Evolutionary conservation across 805 yeast species (phyloP), one percentile per base, ranked within the genome.

Genomic region (Blastobotrys robertii): DNA sequence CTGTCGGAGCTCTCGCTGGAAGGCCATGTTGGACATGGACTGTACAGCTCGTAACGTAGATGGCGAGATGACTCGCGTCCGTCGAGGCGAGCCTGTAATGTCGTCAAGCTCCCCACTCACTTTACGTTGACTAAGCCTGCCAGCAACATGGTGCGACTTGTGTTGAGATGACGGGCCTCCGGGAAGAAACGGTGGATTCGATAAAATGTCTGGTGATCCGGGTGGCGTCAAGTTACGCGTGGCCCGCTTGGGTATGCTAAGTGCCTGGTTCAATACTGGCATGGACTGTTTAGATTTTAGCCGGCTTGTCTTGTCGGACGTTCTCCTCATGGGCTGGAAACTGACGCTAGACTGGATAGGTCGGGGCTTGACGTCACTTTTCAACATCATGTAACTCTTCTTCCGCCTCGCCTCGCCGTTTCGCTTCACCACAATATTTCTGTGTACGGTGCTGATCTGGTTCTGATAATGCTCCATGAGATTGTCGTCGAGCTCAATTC

Each of bases 11-110:
- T 19, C 25, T 6, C 25, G 25, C 6, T 19, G 25, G 25, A 19
- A 19, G 25, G 25, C 25, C 25, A 48, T 25, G 19, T 42, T 41
- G 15, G 43, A 42, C 52, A 50, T 44, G 9, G 54, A 52, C 30
- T 53, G 55, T 4, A 46, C 50, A 1, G 54, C 43, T n/a, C 56
- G 41, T 19, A 52, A 39, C 3, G 39, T 34, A 25, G 46, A 11
- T 33, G 43, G 25, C 25, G 25, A 19, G 6, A 19, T 19, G 25
- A 19, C 25, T 6, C 25, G 25, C 6, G 25, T 19, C 25, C 25
- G 25, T 19, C 25, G 25, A 6, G 25, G 25, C 6, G 25, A 19
- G 6, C 25, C 25, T 19, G 25, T 19, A 19, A 19, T 19, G 25
- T 19, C 25, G 25, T 19, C 25, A 4, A 19, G 25, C 25, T 19